Conservation (phyloP, 257 asterid species). For the Phtheirospermum japonicum region DNA sequence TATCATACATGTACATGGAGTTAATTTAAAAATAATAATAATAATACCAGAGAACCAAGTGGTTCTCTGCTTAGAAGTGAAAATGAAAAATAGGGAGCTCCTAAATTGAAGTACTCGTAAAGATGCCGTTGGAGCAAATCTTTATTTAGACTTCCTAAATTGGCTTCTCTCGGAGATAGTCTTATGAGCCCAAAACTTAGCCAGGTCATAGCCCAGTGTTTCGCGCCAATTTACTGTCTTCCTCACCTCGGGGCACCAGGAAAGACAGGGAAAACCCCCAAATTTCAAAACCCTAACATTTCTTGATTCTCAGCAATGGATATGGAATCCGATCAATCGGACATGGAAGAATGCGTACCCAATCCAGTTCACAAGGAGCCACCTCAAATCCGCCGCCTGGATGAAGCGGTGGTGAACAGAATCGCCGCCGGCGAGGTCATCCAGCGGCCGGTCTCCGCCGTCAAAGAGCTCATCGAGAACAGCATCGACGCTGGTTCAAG, state of each 20-base stretch:
- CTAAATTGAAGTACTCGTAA: no score
- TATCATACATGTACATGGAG: no score
- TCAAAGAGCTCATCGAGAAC: slow-evolving; percentile 92
- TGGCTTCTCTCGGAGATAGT: no score
- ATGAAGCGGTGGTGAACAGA: slow-evolving; percentile 85
- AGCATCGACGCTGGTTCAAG: slow-evolving; percentile 85
- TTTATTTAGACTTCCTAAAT: no score
- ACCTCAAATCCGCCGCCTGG: slow-evolving; percentile 72
- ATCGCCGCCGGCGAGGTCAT: slow-evolving; percentile 98
- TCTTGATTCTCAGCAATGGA: slow-evolving; percentile 19
- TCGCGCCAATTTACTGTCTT: slow-evolving; percentile 33
- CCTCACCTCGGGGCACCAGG: not conserved
- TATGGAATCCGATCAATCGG: slow-evolving; percentile 36
- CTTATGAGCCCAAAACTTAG: not conserved
- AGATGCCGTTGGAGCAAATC: no score
- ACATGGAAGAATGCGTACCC: slow-evolving; percentile 33
- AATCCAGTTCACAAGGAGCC: slow-evolving; percentile 43
- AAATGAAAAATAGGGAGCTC: no score
- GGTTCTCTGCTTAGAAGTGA: no score
- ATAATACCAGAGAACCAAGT: no score
- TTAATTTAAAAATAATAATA: no score
- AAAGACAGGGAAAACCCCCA: slow-evolving; percentile 17
- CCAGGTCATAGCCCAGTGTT: not conserved
- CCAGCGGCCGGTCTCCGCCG: slow-evolving; percentile 95
- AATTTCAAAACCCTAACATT: slow-evolving; percentile 17